These are phyloP conservation scores for Trichoderma endophyticum DNA, from an alignment of 2,329 filamentous ascomycete genomes.

Conservation along the genomic window DNA sequence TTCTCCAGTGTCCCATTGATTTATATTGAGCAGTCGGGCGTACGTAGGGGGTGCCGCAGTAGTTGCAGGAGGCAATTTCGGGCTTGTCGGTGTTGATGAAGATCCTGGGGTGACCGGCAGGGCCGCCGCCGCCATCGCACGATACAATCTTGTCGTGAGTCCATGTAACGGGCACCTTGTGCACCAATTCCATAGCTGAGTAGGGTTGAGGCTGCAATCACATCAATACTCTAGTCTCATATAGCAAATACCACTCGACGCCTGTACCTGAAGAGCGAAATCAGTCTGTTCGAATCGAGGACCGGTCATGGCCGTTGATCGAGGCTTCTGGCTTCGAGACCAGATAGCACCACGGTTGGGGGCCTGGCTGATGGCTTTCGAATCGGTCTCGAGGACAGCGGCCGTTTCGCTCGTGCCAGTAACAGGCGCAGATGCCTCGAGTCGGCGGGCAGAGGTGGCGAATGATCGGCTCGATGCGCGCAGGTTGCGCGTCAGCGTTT, in stretches of 20 bases:
- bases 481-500: conserved; percentile 43
- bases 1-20: neutral
- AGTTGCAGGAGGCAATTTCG: conserved; percentile 83
- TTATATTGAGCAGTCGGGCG: conserved; percentile 35
- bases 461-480: conserved; percentile 47
- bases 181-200: conserved; percentile 91
- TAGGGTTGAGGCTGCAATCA: conserved; percentile 72
- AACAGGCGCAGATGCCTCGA: conserved; percentile 43
- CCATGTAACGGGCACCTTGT: conserved; percentile 93
- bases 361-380: conserved; percentile 65
- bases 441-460: conserved; percentile 45
- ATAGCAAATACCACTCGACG: neutral
- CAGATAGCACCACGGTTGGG: conserved; percentile 81
- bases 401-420: conserved; percentile 39
- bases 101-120: conserved; percentile 84
- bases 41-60: conserved; percentile 93
- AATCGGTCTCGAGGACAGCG: conserved; percentile 40
- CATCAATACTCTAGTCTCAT: neutral
- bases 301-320: conserved; percentile 82
- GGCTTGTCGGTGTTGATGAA: conserved; percentile 99
- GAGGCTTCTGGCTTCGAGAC: conserved; percentile 80
- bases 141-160: conserved; percentile 75
- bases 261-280: conserved; percentile 77
- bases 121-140: conserved; percentile 90
- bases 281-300: conserved; percentile 97